Percentiles rank a stretch among this genome's conserved stretches.
phyloP scores from a whole-genome alignment of 202 grass and related monocot genomes.

The Dendrocalamus latiflorus region DNA sequence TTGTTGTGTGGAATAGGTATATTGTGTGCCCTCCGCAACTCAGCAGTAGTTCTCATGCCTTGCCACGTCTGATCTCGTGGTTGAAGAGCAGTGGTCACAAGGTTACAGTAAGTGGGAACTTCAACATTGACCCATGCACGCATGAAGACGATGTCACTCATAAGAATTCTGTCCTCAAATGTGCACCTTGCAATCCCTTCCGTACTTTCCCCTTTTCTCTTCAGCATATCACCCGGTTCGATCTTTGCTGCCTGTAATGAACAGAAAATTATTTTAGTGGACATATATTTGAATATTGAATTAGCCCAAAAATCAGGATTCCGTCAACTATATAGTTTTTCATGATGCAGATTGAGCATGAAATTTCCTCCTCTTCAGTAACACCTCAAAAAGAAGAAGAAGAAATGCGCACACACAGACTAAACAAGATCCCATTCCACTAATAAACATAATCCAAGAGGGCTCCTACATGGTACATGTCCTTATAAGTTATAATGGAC shows the following conservation, averaged over 20 bases:
- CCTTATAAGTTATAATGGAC: background rate
- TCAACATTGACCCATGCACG: too few species aligned
- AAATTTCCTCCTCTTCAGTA: background rate
- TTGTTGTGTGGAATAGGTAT: too few species aligned
- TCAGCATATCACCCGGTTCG: conserved; percentile 46
- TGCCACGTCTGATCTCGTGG: too few species aligned
- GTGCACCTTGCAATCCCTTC: conserved; percentile 91
- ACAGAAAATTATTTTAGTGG: background rate
- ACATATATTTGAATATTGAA: background rate
- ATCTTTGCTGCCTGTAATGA: conserved; percentile 77
- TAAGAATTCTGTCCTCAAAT: too few species aligned
- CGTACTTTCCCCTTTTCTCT: conserved; percentile 59
- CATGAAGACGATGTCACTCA: too few species aligned
- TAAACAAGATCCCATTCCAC: background rate
- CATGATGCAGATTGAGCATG: background rate
- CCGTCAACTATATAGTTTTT: background rate
- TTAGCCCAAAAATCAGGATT: background rate
- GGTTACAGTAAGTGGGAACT: too few species aligned
- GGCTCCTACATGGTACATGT: background rate
- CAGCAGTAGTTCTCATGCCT: too few species aligned
- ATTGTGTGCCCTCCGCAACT: too few species aligned
- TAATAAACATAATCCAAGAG: background rate
- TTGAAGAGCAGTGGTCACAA: too few species aligned
- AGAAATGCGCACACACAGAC: background rate
- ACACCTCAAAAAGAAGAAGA: background rate